Evolutionary conservation across 345 rosid species (phyloP), one percentile per base, ranked within the genome.

Genomic region (Lumnitzera racemosa): DNA sequence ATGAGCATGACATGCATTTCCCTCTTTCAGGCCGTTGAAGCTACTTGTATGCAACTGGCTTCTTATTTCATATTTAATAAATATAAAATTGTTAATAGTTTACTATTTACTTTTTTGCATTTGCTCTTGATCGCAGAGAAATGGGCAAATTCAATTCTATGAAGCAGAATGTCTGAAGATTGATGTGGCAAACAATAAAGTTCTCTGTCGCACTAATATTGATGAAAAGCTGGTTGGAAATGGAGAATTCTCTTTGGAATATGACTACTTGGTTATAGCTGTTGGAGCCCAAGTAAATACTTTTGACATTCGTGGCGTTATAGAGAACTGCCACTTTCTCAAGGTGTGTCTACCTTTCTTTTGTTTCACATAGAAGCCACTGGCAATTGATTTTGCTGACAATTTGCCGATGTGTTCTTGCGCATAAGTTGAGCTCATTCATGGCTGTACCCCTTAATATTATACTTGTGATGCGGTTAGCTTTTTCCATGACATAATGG

Each of bases 271-370:
- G 79, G 83, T 94, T 27, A 52, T 94, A 41, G 89, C 95, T 1
- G 86, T 94, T 1, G 99, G 99, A 69, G 96, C 99, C 24, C 96
- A 83, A 82, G 92, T 77, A 15, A 94, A 94, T 76, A 94, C 99
- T 49, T 94, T 94, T 49, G 79, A 85, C 69, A 88, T 88, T 73
- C 97, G 96, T 11, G 99, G 97, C 72, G 99, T 90, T n/a, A 46
- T 55, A 55, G 97, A 90, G 83, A 88, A 86, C 80, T 94, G 99
- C 68, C 85, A 86, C 79, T 94, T 94, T 74, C 83, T 94, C 50
- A 94, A 90, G 96, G 96, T 92, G 50, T 17, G 41, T 14, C 13
- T 3, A 53, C 46, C 24, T 57, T 48, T 15, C 46, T 20, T 51
- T 43, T 46, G 46, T 47, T 51, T 66, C 25, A 72, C 36, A 52